Base-by-base conservation (phyloP, 371 early-diverging fungal species). In the Cokeromyces recurvatus region DNA sequence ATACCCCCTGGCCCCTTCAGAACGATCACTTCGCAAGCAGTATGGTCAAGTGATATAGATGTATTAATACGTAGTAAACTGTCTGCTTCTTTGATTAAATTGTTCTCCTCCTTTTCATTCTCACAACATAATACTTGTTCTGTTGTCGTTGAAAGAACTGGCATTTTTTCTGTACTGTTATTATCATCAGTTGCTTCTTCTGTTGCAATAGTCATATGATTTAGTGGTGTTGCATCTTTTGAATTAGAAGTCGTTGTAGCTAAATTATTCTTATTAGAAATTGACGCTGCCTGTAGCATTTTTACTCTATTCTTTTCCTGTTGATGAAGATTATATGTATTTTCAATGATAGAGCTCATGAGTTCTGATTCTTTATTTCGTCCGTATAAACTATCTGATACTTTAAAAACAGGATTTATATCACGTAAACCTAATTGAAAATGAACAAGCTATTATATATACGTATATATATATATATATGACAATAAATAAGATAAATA, bases 1-100 rank as follows among this genome's bases (percentile, higher is more conserved):
- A 69, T 62, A 29, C 74, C 74, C 24, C 67, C 70, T 10, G 60
- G 64, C 2, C 74, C 74, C 14, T 53, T 59, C 14, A 73, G 44
- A 1, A 68, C 67, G 10, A 67, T 54, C 10, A 73, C 53, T 21
- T 66, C 57, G 16, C 62, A 63, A 4, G 32, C 24, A 2, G 58
- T 44, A 41, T 49, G 51, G 2, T 48, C 52, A 23, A 39, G 19
- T 16, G 48, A 51, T 2, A 39, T 50, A 6, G 56, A 35, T 17
- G 50, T 29, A 14, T 48, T 47, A n/a, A 40, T 32, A 16, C 54
- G 27, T 2, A 52, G 24, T 22, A 48, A 15, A n/a, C 32, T 58
- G 17, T 58, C 53, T 0, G 53, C 53, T 32, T 53, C 55, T 27
- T 51, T 53, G n/a, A n/a, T n/a, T 21, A 53, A 24, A 25, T 34